Percentiles rank a stretch among this genome's conserved stretches.
phyloP scores from a whole-genome alignment of 306 rosid genomes.

The Macrotyloma uniflorum region DNA sequence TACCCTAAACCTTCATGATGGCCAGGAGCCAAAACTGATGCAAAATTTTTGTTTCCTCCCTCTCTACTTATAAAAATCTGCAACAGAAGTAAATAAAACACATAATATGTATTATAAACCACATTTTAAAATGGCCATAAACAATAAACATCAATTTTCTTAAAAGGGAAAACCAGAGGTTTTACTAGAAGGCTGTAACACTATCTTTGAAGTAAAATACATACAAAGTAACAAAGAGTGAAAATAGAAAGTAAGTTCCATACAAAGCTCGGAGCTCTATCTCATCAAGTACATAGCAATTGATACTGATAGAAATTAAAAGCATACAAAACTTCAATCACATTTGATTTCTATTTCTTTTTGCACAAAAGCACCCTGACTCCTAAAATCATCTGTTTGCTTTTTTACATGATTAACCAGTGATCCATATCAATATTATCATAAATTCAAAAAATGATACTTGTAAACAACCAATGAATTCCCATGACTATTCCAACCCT shows the following conservation, averaged over 20 bases:
- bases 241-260: not conserved
- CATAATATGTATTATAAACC: conserved; percentile 25
- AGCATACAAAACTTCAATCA: conserved; percentile 2
- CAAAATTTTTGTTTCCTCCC: conserved; percentile 83
- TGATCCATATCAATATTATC: not conserved
- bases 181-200: not conserved
- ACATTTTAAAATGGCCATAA: conserved; percentile 29
- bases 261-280: not conserved
- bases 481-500: not conserved
- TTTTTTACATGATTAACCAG: conserved; percentile 3
- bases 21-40: conserved; percentile 98
- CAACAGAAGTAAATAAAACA: conserved; percentile 41
- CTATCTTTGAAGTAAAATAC: conserved; percentile 20
- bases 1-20: conserved; percentile 98
- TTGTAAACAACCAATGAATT: not conserved
- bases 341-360: not conserved
- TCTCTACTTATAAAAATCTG: conserved; percentile 96
- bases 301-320: conserved; percentile 4
- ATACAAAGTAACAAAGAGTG: conserved; percentile 11
- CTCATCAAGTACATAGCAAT: conserved; percentile 3
- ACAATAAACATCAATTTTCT: conserved; percentile 17
- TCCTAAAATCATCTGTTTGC: not conserved
- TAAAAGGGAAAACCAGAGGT: not conserved
- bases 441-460: not conserved
- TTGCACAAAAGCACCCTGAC: not conserved